Percentiles rank a stretch among this genome's conserved stretches.
Evolutionary conservation across 768 basidiomycete species (phyloP).

Genomic region (Lentinus brumalis): DNA sequence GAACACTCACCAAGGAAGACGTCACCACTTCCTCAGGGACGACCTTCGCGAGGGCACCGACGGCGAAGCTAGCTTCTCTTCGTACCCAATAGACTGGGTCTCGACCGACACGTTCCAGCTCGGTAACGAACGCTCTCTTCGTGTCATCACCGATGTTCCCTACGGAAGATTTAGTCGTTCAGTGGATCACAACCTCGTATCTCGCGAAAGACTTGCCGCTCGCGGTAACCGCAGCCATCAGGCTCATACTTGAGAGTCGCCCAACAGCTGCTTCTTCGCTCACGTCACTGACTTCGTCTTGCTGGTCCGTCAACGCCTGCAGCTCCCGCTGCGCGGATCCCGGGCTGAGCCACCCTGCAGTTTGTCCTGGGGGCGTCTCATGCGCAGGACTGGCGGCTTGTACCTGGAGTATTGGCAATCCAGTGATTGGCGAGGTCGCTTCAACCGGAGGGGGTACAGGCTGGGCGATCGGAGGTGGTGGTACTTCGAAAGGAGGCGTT

Average conservation of each 20-base stretch:
- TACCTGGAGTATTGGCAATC: conserved; percentile 11
- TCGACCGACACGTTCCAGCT: conserved; percentile 66
- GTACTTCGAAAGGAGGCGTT: conserved; percentile 18
- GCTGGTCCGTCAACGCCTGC: conserved; percentile 16
- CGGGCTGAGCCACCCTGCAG: conserved; percentile 7
- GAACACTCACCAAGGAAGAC: conserved; percentile 55
- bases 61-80: conserved; percentile 83
- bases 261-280: conserved; percentile 82
- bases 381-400: background rate
- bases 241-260: conserved; percentile 87
- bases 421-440: conserved; percentile 1
- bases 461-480: conserved; percentile 3
- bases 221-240: conserved; percentile 86
- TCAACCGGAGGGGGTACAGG: conserved; percentile 11
- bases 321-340: background rate
- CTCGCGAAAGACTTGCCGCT: conserved; percentile 52
- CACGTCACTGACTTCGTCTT: conserved; percentile 44
- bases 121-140: conserved; percentile 67
- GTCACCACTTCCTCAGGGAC: conserved; percentile 75
- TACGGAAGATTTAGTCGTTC: conserved; percentile 26
- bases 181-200: conserved; percentile 1
- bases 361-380: background rate
- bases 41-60: conserved; percentile 87
- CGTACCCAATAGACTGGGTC: conserved; percentile 79
- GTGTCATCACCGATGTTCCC: conserved; percentile 58